phyloP scores from a whole-genome alignment of 2,329 filamentous ascomycete species.

The Colletotrichum australisinense region DNA sequence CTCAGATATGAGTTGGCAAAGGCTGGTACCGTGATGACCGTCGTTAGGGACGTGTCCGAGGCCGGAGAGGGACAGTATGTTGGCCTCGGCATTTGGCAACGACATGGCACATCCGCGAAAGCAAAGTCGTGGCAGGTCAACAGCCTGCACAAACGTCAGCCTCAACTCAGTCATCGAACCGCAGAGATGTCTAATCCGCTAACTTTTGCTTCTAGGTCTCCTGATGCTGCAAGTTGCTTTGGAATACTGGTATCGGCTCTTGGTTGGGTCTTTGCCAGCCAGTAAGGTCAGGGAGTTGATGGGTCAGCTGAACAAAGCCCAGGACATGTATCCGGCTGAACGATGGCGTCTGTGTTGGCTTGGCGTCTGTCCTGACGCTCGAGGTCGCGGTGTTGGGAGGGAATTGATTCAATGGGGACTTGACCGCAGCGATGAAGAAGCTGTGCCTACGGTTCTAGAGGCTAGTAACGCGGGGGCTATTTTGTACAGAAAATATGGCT shows the following conservation, averaged over 20 bases:
- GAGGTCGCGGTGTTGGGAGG: background rate
- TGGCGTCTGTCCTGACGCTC: background rate
- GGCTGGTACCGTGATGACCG: background rate
- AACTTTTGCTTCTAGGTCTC: background rate
- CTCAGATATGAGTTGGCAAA: background rate
- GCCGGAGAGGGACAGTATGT: background rate
- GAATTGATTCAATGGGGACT: background rate
- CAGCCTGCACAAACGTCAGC: background rate
- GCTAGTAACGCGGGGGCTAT: background rate
- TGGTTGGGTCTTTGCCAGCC: background rate
- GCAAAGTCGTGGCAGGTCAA: background rate
- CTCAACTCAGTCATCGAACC: background rate
- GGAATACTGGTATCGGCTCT: background rate
- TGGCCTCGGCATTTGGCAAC: background rate
- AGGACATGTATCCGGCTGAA: background rate
- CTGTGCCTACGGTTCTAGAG: background rate
- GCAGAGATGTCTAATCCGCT: background rate
- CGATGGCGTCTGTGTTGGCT: conserved; percentile 13
- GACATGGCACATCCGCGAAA: background rate
- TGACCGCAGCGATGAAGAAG: conserved; percentile 8
- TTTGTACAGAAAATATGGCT: background rate
- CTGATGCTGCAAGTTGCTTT: background rate
- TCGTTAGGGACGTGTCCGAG: background rate
- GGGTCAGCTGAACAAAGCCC: background rate
- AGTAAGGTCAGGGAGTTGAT: background rate